phyloP scores from a whole-genome alignment of 495 filamentous ascomycete genomes.

The Peziza echinospora region DNA sequence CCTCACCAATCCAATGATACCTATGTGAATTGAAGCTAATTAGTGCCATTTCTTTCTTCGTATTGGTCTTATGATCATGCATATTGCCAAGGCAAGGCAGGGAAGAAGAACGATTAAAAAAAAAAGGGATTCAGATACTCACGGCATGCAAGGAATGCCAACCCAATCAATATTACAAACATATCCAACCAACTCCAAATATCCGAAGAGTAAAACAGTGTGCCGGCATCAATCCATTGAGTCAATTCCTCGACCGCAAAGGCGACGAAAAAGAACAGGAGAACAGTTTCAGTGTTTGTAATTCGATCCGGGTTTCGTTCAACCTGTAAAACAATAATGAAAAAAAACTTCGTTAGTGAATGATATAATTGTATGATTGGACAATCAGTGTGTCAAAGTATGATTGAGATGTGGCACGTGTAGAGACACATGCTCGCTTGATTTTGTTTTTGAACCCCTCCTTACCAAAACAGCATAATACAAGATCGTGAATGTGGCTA shows the following conservation, averaged over 20 bases:
- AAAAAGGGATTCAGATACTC: conserved; percentile 20
- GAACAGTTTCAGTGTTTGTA: conserved; percentile 29
- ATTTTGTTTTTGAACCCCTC: too few species aligned
- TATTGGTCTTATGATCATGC: neutral
- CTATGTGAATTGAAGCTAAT: conserved; percentile 23
- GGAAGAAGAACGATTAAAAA: neutral
- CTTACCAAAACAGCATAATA: conserved; percentile 68
- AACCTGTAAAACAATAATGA: conserved; percentile 26
- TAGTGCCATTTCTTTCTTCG: too few species aligned
- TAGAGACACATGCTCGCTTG: too few species aligned
- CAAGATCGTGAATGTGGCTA: conserved; percentile 53
- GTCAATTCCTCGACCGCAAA: conserved; percentile 78
- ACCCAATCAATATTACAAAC: conserved; percentile 62
- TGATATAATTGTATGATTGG: neutral
- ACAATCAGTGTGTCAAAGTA: too few species aligned
- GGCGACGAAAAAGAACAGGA: conserved; percentile 52
- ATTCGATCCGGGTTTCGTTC: conserved; percentile 30
- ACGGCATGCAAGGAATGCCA: conserved; percentile 50
- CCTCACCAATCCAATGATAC: conserved; percentile 48
- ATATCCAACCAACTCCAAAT: conserved; percentile 86
- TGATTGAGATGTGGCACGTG: too few species aligned
- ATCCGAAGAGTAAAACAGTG: conserved; percentile 64
- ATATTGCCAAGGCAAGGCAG: conserved; percentile 8
- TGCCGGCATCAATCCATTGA: conserved; percentile 60
- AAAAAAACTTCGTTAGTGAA: neutral